A percentile compares a stretch with the other conserved stretches of the same genome.
Conservation (phyloP, 2,329 filamentous ascomycete species). For the Helminthosporium solani region DNA sequence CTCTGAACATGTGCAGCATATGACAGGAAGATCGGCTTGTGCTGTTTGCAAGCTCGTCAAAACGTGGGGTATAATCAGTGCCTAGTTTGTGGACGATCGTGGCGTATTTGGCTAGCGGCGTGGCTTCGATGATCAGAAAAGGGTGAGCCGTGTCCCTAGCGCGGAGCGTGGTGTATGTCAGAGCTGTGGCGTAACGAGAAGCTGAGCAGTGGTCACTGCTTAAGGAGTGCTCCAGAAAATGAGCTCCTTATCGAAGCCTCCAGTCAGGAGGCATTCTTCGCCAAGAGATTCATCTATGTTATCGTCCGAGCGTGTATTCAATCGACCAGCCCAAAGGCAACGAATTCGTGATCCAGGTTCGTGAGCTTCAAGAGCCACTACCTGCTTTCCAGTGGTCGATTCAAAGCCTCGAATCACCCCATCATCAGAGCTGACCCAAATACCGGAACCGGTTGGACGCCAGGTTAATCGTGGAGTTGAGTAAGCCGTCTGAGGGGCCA, state of each 20-base stretch:
- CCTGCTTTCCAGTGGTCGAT: slow-evolving; percentile 58
- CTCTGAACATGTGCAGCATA: no score
- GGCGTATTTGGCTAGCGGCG: no score
- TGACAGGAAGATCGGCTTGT: no score
- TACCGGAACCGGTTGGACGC: slow-evolving; percentile 61
- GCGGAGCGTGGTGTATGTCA: not conserved
- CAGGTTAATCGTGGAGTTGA: slow-evolving; percentile 63
- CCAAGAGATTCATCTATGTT: slow-evolving; percentile 10
- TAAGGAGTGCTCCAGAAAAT: slow-evolving; percentile 53
- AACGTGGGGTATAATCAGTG: no score
- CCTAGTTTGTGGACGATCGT: no score
- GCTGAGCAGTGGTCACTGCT: not conserved
- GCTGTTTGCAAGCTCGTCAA: no score
- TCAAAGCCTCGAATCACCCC: slow-evolving; percentile 63
- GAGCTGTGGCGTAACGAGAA: not conserved
- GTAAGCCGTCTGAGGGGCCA: slow-evolving; percentile 65
- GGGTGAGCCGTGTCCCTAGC: not conserved
- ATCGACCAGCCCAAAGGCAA: slow-evolving; percentile 57
- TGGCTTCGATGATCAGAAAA: no score
- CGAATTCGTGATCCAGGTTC: slow-evolving; percentile 59
- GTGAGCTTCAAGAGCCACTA: slow-evolving; percentile 55
- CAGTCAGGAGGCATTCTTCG: slow-evolving; percentile 61
- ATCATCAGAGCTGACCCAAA: slow-evolving; percentile 67
- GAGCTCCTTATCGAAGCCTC: slow-evolving; percentile 64
- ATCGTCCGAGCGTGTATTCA: slow-evolving; percentile 32